Base-by-base conservation (phyloP, 1,284 basidiomycete genomes). In the Tremellales sp. region DNA sequence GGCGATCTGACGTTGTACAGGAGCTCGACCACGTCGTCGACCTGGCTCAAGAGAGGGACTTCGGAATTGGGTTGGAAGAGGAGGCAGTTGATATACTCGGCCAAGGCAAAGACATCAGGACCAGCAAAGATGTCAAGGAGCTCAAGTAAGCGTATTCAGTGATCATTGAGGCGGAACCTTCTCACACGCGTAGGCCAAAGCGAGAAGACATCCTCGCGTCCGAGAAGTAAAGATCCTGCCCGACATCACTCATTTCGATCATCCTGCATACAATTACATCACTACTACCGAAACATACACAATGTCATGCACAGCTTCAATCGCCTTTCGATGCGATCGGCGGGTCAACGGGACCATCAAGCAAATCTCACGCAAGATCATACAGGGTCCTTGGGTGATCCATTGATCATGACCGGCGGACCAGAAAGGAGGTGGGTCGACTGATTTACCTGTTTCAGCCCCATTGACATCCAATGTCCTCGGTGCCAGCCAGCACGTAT, bases 1-100 rank as follows among this genome's bases (percentile, higher is more conserved):
- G 22, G 36, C 22, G n/a, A n/a, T 21, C 19, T 41, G 40, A 54
- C 33, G 23, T n/a, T 24, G 3, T 13, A 8, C 51, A 75, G 67
- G 72, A 72, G 58, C 65, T 76, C 25, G 72, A 75, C 50, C 72
- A 76, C 53, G 74, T 76, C 8, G 55, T 76, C 45, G 74, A 72
- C 49, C 64, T 76, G 22, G 72, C 73, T 2, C 71, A 74, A 50
- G 74, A 76, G 48, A 60, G 66, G 39, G 67, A 67, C 8, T 60
- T 74, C 15, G 74, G 74, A 27, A 70, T 76, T 31, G 53, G 73
- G 24, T 53, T 73, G 31, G 66, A 73, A 45, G 68, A 72, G 40
- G 67, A 61, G 45, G 74, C 72, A 3, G 56, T 68, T 43, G 53
- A 60, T 26, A 55, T 76, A 26, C 43, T 76, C 41, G 54, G 64